phyloP scores from a whole-genome alignment of 768 basidiomycete genomes.

The Tylopilus subfusipes region DNA sequence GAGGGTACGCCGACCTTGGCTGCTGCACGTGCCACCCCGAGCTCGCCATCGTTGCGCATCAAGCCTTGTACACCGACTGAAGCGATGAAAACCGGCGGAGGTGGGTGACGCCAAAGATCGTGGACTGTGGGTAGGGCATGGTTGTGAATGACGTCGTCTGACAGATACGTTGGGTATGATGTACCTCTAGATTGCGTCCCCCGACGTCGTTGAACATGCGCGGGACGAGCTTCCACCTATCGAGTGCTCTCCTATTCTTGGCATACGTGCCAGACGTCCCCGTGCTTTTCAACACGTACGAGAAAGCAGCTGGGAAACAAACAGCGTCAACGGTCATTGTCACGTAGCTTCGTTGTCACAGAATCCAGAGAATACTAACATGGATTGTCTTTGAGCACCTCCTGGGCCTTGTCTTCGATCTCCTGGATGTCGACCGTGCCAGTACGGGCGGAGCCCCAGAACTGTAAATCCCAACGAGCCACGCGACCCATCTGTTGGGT shows the following conservation, averaged over 20 bases:
- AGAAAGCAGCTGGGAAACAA: constrained; percentile 49
- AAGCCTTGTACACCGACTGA: constrained; percentile 57
- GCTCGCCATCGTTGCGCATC: constrained; percentile 42
- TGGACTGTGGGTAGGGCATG: constrained; percentile 41
- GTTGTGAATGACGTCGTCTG: not conserved
- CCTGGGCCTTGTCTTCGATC: constrained; percentile 59
- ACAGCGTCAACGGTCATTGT: not conserved
- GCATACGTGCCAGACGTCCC: constrained; percentile 61
- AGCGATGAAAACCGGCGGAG: constrained; percentile 47
- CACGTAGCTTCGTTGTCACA: not conserved
- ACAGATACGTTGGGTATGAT: not conserved
- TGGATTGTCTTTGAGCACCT: constrained; percentile 54
- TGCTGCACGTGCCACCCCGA: constrained; percentile 31
- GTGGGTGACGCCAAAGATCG: constrained; percentile 49
- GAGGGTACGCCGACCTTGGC: constrained; percentile 44
- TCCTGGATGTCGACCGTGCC: constrained; percentile 59
- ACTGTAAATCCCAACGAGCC: constrained; percentile 20
- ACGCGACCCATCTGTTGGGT: constrained; percentile 18
- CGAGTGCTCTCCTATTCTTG: constrained; percentile 59
- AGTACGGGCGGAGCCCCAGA: constrained; percentile 32
- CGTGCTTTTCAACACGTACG: constrained; percentile 68
- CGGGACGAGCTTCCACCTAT: constrained; percentile 53
- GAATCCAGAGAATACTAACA: constrained; percentile 34
- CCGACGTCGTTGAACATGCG: constrained; percentile 53
- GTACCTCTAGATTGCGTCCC: constrained; percentile 48